These are phyloP conservation scores for Acmispon strigosus DNA, from an alignment of 306 rosid genomes.

Conservation along the genomic window DNA sequence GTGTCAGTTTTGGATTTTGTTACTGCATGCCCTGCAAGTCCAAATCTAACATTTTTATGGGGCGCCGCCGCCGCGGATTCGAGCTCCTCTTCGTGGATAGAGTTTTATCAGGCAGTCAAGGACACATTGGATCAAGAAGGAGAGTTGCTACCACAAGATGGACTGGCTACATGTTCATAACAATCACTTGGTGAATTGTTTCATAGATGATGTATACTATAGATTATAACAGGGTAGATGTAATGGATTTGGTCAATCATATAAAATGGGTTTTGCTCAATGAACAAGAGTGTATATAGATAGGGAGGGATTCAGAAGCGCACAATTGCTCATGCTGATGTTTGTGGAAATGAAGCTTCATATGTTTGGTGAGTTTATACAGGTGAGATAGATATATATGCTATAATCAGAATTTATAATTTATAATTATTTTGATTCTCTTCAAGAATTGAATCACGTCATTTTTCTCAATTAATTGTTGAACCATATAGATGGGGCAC, in stretches of 20 bases:
- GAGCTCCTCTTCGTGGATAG: conserved; percentile 61
- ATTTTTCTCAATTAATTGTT: neutral
- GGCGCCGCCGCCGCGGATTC: neutral
- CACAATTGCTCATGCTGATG: conserved; percentile 34
- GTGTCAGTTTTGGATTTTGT: conserved; percentile 84
- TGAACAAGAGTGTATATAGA: conserved; percentile 42
- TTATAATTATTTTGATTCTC: conserved; percentile 9
- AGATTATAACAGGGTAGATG: conserved; percentile 26
- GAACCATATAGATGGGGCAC: neutral
- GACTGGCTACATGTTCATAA: conserved; percentile 68
- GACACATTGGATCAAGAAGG: conserved; percentile 53
- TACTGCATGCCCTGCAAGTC: neutral
- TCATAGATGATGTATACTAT: conserved; percentile 30
- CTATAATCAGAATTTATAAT: conserved; percentile 26
- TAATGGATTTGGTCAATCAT: conserved; percentile 32
- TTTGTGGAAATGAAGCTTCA: conserved; percentile 26
- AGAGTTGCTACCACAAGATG: conserved; percentile 54
- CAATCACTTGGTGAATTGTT: neutral
- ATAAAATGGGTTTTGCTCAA: neutral
- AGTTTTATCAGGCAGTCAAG: conserved; percentile 64
- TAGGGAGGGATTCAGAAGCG: conserved; percentile 35
- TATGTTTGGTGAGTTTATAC: conserved; percentile 39
- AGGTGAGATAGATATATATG: conserved; percentile 35
- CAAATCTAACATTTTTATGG: too few species aligned
- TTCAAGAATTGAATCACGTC: conserved; percentile 10